Percentiles rank a stretch among this genome's conserved stretches.
These are phyloP conservation scores for Talaromyces thailandensis DNA, from an alignment of 495 filamentous ascomycete genomes.

Conservation along the genomic window DNA sequence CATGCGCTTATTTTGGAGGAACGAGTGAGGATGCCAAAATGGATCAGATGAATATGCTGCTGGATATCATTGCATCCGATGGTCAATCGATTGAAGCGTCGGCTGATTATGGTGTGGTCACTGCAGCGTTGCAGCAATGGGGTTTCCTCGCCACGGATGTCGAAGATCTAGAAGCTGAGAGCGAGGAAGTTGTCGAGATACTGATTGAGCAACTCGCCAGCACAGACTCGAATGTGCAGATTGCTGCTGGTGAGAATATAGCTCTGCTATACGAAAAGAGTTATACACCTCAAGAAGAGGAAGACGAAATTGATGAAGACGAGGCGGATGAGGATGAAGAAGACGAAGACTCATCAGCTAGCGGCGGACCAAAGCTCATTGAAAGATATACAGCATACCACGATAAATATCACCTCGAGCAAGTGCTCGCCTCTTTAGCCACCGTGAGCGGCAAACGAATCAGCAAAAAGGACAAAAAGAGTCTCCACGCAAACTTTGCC, in stretches of 20 bases:
- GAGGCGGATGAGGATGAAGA: conserved; percentile 43
- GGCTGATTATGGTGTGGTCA: conserved; percentile 69
- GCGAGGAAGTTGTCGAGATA: conserved; percentile 67
- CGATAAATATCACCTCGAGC: conserved; percentile 43
- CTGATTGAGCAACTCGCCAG: conserved; percentile 88
- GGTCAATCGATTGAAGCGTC: conserved; percentile 64
- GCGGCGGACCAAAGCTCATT: conserved; percentile 50
- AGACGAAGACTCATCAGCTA: conserved; percentile 20
- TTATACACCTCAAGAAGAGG: conserved; percentile 51
- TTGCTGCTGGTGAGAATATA: conserved; percentile 83
- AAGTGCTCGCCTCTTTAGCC: conserved; percentile 43
- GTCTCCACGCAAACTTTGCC: conserved; percentile 65
- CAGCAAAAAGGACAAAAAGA: conserved; percentile 70
- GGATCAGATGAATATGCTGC: conserved; percentile 71
- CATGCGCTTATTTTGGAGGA: conserved; percentile 70
- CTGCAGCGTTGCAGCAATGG: conserved; percentile 80
- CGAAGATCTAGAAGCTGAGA: conserved; percentile 69
- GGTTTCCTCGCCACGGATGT: conserved; percentile 76
- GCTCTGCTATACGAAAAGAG: conserved; percentile 83
- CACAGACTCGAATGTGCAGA: conserved; percentile 64
- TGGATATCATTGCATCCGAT: conserved; percentile 82
- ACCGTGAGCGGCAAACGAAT: conserved; percentile 59
- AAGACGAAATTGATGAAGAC: conserved; percentile 47
- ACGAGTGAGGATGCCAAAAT: conserved; percentile 60
- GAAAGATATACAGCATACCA: conserved; percentile 51